Conservation (phyloP, 2,329 filamentous ascomycete genomes). For the Ophiosphaerella korrae region DNA sequence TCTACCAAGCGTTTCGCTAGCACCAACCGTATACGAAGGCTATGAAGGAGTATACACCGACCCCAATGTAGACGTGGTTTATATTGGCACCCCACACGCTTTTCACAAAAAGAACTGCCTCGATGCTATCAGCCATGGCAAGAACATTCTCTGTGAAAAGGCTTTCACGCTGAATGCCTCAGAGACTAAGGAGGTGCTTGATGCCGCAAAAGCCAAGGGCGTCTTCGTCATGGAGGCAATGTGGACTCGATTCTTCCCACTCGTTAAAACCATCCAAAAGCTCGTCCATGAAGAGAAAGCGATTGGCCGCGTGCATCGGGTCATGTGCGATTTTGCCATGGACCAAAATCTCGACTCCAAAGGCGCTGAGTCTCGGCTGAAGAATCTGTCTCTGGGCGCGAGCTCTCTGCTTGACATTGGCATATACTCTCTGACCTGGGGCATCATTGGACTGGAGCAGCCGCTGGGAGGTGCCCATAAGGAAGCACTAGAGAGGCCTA, state of each 20-base stretch:
- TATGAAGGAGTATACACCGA: conserved; percentile 79
- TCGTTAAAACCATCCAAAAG: conserved; percentile 74
- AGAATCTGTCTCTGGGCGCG: conserved; percentile 78
- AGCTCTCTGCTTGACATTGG: conserved; percentile 80
- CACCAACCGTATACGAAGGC: conserved; percentile 66
- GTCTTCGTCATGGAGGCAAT: conserved; percentile 59
- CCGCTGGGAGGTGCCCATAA: not conserved
- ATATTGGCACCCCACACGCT: conserved; percentile 83
- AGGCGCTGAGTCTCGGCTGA: conserved; percentile 62
- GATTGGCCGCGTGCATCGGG: conserved; percentile 53
- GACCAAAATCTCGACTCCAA: conserved; percentile 52
- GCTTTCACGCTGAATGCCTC: conserved; percentile 78
- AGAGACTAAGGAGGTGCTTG: conserved; percentile 73
- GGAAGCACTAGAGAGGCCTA: not conserved
- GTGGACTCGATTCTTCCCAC: conserved; percentile 83
- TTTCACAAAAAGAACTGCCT: conserved; percentile 87
- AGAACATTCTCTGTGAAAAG: conserved; percentile 87
- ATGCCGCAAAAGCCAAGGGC: conserved; percentile 68
- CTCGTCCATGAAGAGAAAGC: conserved; percentile 56
- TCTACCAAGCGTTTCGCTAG: conserved; percentile 46
- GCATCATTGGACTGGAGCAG: not conserved
- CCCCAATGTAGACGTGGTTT: conserved; percentile 77
- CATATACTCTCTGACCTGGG: conserved; percentile 82
- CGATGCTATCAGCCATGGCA: conserved; percentile 76
- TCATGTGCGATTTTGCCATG: not conserved